Conservation (phyloP, 495 filamentous ascomycete genomes). For the Aspergillus ellipticus region DNA sequence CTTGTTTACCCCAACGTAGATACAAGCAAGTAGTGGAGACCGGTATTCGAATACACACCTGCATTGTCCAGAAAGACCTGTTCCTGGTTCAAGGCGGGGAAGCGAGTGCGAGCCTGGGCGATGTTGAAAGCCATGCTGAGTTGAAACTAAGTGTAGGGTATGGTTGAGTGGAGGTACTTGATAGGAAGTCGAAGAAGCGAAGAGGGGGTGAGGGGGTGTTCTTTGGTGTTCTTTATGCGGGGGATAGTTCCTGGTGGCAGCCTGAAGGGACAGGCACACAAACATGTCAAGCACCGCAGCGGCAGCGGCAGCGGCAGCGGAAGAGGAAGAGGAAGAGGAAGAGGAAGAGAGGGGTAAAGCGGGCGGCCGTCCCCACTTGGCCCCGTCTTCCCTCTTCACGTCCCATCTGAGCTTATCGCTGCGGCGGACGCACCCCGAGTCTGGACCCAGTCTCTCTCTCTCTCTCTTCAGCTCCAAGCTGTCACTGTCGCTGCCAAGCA, state of each 20-base stretch:
- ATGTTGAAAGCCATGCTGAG: constrained; percentile 45
- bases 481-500: no score
- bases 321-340: no score
- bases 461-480: no score
- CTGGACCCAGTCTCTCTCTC: no score
- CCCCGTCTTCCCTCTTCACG: background rate
- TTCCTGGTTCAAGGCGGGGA: constrained; percentile 61
- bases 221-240: no score
- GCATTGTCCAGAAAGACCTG: constrained; percentile 75
- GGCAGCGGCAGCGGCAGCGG: no score
- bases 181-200: background rate
- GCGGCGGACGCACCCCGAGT: background rate
- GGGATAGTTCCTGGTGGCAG: no score
- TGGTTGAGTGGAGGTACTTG: no score
- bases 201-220: no score
- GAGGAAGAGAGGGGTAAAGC: background rate
- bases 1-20: no score
- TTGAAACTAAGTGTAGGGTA: background rate
- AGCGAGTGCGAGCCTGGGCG: constrained; percentile 49
- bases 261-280: background rate
- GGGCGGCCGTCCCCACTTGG: background rate
- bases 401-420: background rate
- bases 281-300: no score
- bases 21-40: no score
- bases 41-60: constrained; percentile 11